Evolutionary conservation across 2,329 filamentous ascomycete species (phyloP), one percentile per base, ranked within the genome.

Genomic region (Curvularia sp.): DNA sequence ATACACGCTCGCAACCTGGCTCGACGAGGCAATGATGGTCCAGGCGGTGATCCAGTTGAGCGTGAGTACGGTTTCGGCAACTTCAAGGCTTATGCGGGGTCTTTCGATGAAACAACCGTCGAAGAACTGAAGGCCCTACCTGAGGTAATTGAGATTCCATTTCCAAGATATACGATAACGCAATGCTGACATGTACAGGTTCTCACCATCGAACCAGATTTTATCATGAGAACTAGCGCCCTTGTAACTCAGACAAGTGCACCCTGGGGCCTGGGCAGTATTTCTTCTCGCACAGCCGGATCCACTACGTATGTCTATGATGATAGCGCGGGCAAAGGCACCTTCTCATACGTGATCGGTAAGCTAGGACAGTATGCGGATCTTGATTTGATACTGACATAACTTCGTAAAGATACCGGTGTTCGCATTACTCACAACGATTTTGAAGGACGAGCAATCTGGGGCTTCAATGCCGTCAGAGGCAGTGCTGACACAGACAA

Each of bases 361-460:
- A 49, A 49, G 46, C 15, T 8, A 20, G 0, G 15, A 6, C 5
- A n/a, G 3, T 7, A 2, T 10, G 8, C 5, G 13, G 30, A 24
- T 15, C 22, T 5, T 28, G n/a, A 39, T 9, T 7, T 5, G 7
- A 5, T 22, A 33, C n/a, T 57, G 10, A 57, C 22, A 35, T n/a
- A 4, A 28, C 13, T 26, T 31, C 18, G 5, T 44, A 6, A 24
- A 58, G 88, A 90, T 74, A 89, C 87, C 2, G 88, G 88, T 61
- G 84, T 90, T 71, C 76, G 78, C 43, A 74, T 75, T 31, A 82
- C 80, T 1, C 88, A 90, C 75, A 30, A 49, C 0, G 75, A 76
- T 7, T 77, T 77, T 30, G 64, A 60, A 12, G 70, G 71, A 28
- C 69, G 74, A 15, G 74, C 72, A 9, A 55, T 49, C 9, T 71